Base-by-base conservation (phyloP, 1,284 basidiomycete species). In the Rugiboletus extremiorientalis region DNA sequence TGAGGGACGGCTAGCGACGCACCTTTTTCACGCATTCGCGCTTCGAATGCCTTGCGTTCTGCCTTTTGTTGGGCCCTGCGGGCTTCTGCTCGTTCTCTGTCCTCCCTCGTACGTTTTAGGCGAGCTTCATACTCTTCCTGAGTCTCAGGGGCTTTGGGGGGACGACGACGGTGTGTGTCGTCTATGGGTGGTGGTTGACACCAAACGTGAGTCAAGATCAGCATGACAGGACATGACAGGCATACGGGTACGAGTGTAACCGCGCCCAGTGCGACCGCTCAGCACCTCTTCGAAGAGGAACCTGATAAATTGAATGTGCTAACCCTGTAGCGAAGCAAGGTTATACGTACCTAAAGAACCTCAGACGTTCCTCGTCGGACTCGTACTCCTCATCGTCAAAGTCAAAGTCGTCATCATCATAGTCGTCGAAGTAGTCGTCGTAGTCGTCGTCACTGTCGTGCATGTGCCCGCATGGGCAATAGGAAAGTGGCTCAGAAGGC, bases 71-170 rank as follows among this genome's bases (percentile, higher is more conserved):
- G 69, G 16, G 76, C 77, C 64, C 81, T 84, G 40, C 79, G 77
- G 12, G 66, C 77, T 59, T 81, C 77, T 4, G 82, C 84, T 28
- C 69, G 78, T 57, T 79, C 71, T 63, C 82, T 84, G 46, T 84
- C 82, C 68, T 85, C 81, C 36, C 79, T 75, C 33, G 62, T 66
- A 51, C 74, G 73, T 36, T 76, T 77, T n/a, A 86, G 58, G 48
- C 84, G 83, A 44, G 76, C 78, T 54, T 78, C 66, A 52, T 81
- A 82, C 64, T 84, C 73, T 55, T 82, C 79, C 14, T 67, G 72
- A 4, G 78, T 77, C 64, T 87, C 84, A 12, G 71, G 67, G 22
- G 67, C 41, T 50, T 33, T 50, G 37, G 20, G 58, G 47, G 53
- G 52, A 37, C 33, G 60, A 46, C 58, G 67, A 48, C 57, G 61